A percentile compares a stretch with the other conserved stretches of the same genome.
phyloP scores from a whole-genome alignment of 768 basidiomycete species.

The Hygrocybe coccinea region DNA sequence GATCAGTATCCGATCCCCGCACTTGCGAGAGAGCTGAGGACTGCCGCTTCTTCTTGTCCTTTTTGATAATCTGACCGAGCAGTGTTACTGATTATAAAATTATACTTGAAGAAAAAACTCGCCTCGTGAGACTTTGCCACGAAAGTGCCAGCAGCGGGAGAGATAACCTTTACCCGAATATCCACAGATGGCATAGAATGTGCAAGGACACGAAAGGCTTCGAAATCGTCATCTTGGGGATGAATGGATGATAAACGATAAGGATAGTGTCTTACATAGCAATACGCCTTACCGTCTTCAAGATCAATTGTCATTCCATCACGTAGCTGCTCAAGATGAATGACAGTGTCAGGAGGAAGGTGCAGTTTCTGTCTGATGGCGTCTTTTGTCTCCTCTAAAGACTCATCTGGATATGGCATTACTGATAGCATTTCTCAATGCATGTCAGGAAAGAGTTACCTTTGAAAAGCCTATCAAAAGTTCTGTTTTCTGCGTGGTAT shows the following conservation, averaged over 20 bases:
- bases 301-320: slow-evolving; percentile 54
- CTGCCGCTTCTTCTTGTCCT: not conserved
- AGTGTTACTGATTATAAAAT: not conserved
- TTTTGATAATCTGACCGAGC: not conserved
- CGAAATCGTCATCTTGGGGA: slow-evolving; percentile 68
- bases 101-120: not conserved
- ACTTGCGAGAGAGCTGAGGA: not conserved
- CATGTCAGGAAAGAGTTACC: slow-evolving; percentile 27
- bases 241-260: slow-evolving; percentile 1
- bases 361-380: slow-evolving; percentile 60
- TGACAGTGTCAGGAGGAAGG: slow-evolving; percentile 33
- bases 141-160: not conserved
- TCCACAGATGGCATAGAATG: slow-evolving; percentile 30
- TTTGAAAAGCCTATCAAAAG: slow-evolving; percentile 53
- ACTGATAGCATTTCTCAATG: not conserved
- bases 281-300: slow-evolving; percentile 60
- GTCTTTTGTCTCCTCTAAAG: slow-evolving; percentile 52
- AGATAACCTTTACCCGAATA: slow-evolving; percentile 36
- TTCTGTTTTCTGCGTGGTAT: slow-evolving; percentile 39
- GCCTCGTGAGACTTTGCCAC: not conserved
- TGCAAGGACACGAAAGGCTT: slow-evolving; percentile 56
- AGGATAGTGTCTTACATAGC: not conserved
- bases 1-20: too few species aligned
- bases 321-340: slow-evolving; percentile 50
- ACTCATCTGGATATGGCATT: slow-evolving; percentile 42